Evolutionary conservation across 306 rosid genomes (phyloP), one percentile per base, ranked within the genome.

Genomic region (Clitoria ternatea): DNA sequence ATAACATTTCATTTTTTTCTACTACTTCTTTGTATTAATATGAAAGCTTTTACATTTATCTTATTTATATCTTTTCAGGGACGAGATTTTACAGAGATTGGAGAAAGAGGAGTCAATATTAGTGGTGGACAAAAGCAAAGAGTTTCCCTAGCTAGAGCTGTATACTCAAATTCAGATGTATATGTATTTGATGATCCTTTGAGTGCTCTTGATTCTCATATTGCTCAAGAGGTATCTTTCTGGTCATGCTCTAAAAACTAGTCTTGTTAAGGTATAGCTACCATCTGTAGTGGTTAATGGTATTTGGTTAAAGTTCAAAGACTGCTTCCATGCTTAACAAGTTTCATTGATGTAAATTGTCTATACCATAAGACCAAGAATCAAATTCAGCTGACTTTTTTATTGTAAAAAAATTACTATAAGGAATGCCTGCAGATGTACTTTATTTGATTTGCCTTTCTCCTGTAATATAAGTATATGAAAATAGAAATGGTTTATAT

Each of bases 101-200:
- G 98, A 22, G 98, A 92, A 83, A 87, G 97, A 72, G 98, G 98
- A 64, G 87, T 92, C 44, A 92, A 92, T 69, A 88, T 92, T 40
- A 92, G 98, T 78, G 98, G 98, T 32, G 98, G 98, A 40, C 97
- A 92, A 77, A 92, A 88, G 86, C 97, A 90, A 67, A 89, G 98
- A 76, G 90, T 92, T 70, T 92, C 98, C 37, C 75, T 92, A 87
- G 98, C 98, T 61, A 77, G 97, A 45, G 97, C 96, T 70, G 81
- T 88, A 65, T 92, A 92, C 85, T 92, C 98, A 36, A 62, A 85
- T 73, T 87, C 96, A 0, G 98, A 92, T 61, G 85, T 88, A 3
- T 92, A 88, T 73, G 81, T 90, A 79, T 92, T 92, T 62, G 98
- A 92, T 65, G 98, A 90, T 73, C 97, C 98, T 69, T 84, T 92